Evolutionary conservation across 805 yeast species (phyloP).

Genomic region (Tetrapisispora namnaoensis): DNA sequence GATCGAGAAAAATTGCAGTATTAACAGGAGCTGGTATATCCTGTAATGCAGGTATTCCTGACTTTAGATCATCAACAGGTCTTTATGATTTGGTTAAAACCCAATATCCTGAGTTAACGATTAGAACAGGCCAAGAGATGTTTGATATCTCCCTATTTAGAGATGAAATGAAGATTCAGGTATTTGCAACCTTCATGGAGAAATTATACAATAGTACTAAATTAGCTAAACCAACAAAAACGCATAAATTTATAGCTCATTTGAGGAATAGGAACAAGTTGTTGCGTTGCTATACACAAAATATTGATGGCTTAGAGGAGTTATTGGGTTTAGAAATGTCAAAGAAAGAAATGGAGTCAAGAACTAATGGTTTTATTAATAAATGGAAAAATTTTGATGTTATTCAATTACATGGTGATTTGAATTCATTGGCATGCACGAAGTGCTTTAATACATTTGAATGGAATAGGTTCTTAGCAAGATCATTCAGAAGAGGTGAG

Average conservation of each 20-base stretch:
- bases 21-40: constrained; percentile 96
- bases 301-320: constrained; percentile 82
- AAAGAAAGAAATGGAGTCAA: constrained; percentile 19
- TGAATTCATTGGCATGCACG: constrained; percentile 68
- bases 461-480: constrained; percentile 51
- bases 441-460: constrained; percentile 46
- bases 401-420: constrained; percentile 85
- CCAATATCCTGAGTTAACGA: constrained; percentile 42
- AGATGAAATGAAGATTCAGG: constrained; percentile 49
- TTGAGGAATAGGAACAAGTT: constrained; percentile 55
- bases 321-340: constrained; percentile 56
- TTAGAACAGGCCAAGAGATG: constrained; percentile 79
- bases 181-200: constrained; percentile 89
- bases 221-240: constrained; percentile 68
- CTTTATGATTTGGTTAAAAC: constrained; percentile 64
- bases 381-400: constrained; percentile 62
- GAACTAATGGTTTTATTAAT: constrained; percentile 19
- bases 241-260: constrained; percentile 62
- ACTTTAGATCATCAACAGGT: constrained; percentile 78
- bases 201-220: constrained; percentile 54
- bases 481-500: constrained; percentile 45
- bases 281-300: constrained; percentile 85
- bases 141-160: constrained; percentile 81
- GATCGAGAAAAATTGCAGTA: constrained; percentile 43
- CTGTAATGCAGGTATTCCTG: constrained; percentile 96